Base-by-base conservation (phyloP, 352 stramenopile species). In the Globisporangium okanoganense region DNA sequence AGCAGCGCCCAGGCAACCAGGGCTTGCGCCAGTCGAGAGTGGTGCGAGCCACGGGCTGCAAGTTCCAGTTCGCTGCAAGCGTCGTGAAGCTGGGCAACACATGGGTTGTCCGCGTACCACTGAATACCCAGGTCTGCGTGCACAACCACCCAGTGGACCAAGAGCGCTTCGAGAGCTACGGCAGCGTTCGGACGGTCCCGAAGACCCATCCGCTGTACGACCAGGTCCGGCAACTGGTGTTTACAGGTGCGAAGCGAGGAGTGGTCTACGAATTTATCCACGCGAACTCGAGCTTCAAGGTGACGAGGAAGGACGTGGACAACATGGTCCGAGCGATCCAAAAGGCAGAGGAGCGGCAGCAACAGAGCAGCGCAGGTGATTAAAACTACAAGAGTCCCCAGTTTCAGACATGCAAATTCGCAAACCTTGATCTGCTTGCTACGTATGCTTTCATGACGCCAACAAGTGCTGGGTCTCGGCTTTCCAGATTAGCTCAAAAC, bases 181-280 rank as follows among this genome's bases (percentile, higher is more conserved):
- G 18, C 49, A 5, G 13, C 14, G 27, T 27, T 43, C 49, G 49
- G 29, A 43, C 14, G 27, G 14, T 56, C 18, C 49, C 49, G 49
- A 56, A 56, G 22, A 14, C 29, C 13, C 49, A 56, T 18, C 49
- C 49, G 16, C 49, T 56, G 49, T 56, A 56, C 49, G 49, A 56
- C 27, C 29, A 56, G n/a, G 20, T 56, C 9, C 49, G 31, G 16
- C 31, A 43, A 56, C 43, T 56, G 49, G 49, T 56, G 29, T 16
- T 43, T 7, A 29, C 35, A 25, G 49, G 49, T 2, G 49, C 31
- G 16, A 6, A 20, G n/a, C n/a, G n/a, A n/a, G n/a, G n/a, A n/a
- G n/a, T n/a, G 49, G 44, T 56, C 49, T 56, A 43, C 27, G 49
- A 56, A 18, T 56, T 29, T 16, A 56, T 56, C 14, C 49, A 16